These are phyloP conservation scores for Ogataea wickerhamii DNA, from an alignment of 805 yeast genomes.

Conservation along the genomic window DNA sequence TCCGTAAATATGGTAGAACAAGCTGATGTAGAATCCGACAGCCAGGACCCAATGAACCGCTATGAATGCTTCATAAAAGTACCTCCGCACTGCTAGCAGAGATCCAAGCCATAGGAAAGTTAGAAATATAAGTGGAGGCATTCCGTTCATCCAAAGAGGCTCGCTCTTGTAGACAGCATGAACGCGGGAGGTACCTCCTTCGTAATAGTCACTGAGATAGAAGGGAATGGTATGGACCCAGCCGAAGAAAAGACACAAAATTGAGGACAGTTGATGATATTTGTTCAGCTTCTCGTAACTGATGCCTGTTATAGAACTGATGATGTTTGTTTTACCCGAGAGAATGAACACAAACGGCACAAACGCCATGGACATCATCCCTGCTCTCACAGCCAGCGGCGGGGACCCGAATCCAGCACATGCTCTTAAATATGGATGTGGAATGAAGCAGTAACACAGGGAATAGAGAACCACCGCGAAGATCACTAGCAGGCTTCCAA, in stretches of 20 bases:
- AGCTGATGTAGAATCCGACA: constrained; percentile 43
- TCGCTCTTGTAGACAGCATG: constrained; percentile 23
- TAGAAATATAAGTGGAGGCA: constrained; percentile 46
- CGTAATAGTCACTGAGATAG: constrained; percentile 39
- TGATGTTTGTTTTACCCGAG: constrained; percentile 51
- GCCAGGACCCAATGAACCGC: constrained; percentile 55
- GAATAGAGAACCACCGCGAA: constrained; percentile 33
- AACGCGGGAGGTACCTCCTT: constrained; percentile 44
- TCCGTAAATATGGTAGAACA: constrained; percentile 43
- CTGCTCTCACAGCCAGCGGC: constrained; percentile 54
- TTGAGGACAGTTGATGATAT: constrained; percentile 47
- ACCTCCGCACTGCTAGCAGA: constrained; percentile 37
- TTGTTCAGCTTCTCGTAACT: constrained; percentile 53
- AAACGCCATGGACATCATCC: constrained; percentile 46
- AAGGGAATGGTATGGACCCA: constrained; percentile 52
- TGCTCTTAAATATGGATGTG: constrained; percentile 48
- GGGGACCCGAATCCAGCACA: constrained; percentile 57
- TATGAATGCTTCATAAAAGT: constrained; percentile 45
- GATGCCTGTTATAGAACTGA: constrained; percentile 48
- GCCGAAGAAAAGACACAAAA: constrained; percentile 39
- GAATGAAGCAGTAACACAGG: constrained; percentile 35
- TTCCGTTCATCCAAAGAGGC: constrained; percentile 36
- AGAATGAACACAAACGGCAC: constrained; percentile 48
- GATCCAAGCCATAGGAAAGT: constrained; percentile 42
- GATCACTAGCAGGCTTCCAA: constrained; percentile 35